Evolutionary conservation across 1,284 basidiomycete genomes (phyloP), one percentile per base, ranked within the genome.

Genomic region (Apiotrichum mycotoxinovorans): DNA sequence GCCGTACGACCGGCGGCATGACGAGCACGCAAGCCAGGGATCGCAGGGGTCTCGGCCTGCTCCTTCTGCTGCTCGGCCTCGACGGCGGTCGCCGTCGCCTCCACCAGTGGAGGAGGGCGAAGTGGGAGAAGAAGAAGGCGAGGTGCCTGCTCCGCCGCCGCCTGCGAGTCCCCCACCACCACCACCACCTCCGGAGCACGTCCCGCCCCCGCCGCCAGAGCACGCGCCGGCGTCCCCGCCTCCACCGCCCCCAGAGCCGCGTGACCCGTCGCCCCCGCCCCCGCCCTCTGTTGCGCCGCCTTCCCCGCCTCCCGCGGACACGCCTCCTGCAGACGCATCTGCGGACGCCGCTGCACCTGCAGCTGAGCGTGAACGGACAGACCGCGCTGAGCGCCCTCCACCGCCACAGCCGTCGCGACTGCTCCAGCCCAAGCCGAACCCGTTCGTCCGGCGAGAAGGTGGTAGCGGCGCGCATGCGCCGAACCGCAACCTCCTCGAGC

Each of bases 391-490:
- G 17, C n/a, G 18, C 17, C 2, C 8, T n/a, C 41, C 23, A 22
- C 2, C 23, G 17, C 53, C 34, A 26, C 56, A 11, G 9, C 47
- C 50, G 65, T 65, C 10, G 60, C 67, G 42, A 18, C 44, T 25
- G 44, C 23, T 43, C 23, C 34, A 48, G 2, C 33, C n/a, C 5
- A 23, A 23, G 20, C 10, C 22, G n/a, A 30, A n/a, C 58, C 30
- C 34, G 30, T 50, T 41, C 3, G 51, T 46, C 20, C 58, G 53
- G 18, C 41, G 52, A 4, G 15, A 27, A 62, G 66, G 68, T 10
- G 37, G 34, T 67, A 72, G 59, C 62, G 68, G 65, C 68, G 78
- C 68, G 66, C 77, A 56, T 61, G 74, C 58, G 60, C 77, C 54
- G 60, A 67, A 70, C 66, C 69, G 68, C 38, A 68, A 69, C 57